Evolutionary conservation across 2,329 filamentous ascomycete species (phyloP).

Genomic region (Hysterium pulicare): DNA sequence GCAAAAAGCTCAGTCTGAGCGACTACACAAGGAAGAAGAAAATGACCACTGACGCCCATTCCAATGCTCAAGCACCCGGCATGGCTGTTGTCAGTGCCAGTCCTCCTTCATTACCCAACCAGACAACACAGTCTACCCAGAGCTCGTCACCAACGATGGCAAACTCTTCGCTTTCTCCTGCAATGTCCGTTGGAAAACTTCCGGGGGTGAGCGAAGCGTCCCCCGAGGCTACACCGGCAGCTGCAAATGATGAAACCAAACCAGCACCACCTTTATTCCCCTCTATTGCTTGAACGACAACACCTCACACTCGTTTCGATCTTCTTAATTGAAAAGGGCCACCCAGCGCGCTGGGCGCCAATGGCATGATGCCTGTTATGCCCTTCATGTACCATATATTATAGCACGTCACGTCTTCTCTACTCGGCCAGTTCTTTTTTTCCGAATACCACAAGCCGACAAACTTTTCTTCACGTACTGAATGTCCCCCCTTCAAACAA

Average conservation of each 20-base stretch:
- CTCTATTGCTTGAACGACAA: neutral
- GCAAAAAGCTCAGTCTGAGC: conserved; percentile 52
- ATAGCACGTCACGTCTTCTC: neutral
- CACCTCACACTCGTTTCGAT: neutral
- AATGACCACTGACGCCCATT: conserved; percentile 8
- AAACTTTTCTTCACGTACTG: too few species aligned
- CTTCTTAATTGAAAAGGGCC: neutral
- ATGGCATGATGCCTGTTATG: conserved; percentile 1
- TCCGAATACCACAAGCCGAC: too few species aligned
- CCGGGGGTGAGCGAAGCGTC: neutral
- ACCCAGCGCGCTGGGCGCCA: conserved; percentile 5
- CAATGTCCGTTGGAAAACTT: neutral
- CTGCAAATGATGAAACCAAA: neutral
- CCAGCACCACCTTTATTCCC: neutral
- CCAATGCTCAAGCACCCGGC: conserved; percentile 19
- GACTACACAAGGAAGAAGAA: conserved; percentile 48
- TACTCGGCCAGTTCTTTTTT: too few species aligned
- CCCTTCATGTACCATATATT: conserved; percentile 4
- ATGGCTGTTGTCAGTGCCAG: conserved; percentile 18
- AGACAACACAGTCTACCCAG: neutral
- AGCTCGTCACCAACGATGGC: neutral
- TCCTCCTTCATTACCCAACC: conserved; percentile 27
- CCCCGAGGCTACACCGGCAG: neutral
- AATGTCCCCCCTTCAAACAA: too few species aligned
- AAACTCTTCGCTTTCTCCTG: neutral